Conservation (phyloP, 2,329 filamentous ascomycete species). For the Fusarium proliferatum region DNA sequence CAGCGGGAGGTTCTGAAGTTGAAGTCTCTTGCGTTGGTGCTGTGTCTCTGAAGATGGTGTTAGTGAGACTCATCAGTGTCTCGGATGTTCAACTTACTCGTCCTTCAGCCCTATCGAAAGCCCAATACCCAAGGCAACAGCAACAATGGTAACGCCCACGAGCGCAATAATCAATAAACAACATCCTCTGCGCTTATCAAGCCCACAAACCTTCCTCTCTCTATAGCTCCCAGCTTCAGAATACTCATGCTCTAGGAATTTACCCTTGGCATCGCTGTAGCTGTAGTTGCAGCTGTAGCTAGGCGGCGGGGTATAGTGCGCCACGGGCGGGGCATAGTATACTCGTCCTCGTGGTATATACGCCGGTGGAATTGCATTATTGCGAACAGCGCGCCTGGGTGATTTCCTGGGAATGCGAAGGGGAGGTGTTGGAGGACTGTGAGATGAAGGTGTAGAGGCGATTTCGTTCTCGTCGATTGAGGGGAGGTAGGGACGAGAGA, state of each 20-base stretch:
- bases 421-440: constrained; percentile 37
- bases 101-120: constrained; percentile 54
- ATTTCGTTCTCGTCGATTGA: constrained; percentile 53
- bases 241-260: constrained; percentile 22
- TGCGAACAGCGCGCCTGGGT: constrained; percentile 30
- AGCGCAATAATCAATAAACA: constrained; percentile 48
- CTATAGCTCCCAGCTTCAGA: constrained; percentile 21
- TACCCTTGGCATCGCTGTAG: constrained; percentile 36
- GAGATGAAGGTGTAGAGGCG: constrained; percentile 27
- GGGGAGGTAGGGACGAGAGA: constrained; percentile 49
- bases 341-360: constrained; percentile 37
- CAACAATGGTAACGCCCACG: constrained; percentile 46
- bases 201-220: constrained; percentile 7
- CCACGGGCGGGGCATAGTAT: constrained; percentile 17
- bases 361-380: constrained; percentile 39
- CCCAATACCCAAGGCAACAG: constrained; percentile 54
- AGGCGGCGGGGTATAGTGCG: constrained; percentile 36
- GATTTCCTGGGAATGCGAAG: constrained; percentile 48
- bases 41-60: constrained; percentile 9
- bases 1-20: constrained; percentile 11
- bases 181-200: constrained; percentile 43
- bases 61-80: neutral
- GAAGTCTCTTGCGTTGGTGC: constrained; percentile 3
- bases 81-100: constrained; percentile 44
- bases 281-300: constrained; percentile 35